A percentile compares a stretch with the other conserved stretches of the same genome.
Conservation (phyloP, 2,329 filamentous ascomycete genomes). For the Colletotrichum zoysiae region DNA sequence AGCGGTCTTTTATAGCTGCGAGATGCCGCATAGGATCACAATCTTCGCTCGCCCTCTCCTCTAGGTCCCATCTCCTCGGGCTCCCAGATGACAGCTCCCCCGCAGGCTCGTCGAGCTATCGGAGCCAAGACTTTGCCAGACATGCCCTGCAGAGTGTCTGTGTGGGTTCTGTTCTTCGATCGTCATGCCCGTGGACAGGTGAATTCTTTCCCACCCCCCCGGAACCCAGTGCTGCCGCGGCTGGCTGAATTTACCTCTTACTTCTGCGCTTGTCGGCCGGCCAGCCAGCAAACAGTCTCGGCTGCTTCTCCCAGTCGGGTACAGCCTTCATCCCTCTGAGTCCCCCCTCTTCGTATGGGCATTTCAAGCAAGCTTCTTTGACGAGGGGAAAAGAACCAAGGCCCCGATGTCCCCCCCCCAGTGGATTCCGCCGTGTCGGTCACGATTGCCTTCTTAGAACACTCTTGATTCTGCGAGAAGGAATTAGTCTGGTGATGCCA, state of each 20-base stretch:
- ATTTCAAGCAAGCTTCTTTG: constrained; percentile 26
- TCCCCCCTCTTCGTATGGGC: constrained; percentile 12
- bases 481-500: constrained; percentile 37
- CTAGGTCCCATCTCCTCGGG: constrained; percentile 5
- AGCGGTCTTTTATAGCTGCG: constrained; percentile 38
- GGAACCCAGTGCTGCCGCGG: neutral
- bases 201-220: constrained; percentile 25
- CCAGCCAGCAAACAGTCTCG: neutral
- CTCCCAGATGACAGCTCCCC: neutral
- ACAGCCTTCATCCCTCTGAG: neutral
- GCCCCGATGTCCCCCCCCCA: neutral
- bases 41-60: neutral
- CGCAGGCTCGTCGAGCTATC: constrained; percentile 1
- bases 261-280: constrained; percentile 3
- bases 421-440: constrained; percentile 28
- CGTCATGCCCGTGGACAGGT: neutral
- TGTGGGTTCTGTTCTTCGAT: constrained; percentile 17
- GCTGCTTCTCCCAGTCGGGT: neutral
- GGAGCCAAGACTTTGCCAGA: constrained; percentile 30
- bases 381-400: neutral
- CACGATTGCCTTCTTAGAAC: constrained; percentile 19
- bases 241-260: neutral
- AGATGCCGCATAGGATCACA: constrained; percentile 2
- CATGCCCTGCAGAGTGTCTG: constrained; percentile 10
- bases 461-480: constrained; percentile 15